Evolutionary conservation across 352 stramenopile genomes (phyloP).

Genomic region (Globisporangium cederbergense): DNA sequence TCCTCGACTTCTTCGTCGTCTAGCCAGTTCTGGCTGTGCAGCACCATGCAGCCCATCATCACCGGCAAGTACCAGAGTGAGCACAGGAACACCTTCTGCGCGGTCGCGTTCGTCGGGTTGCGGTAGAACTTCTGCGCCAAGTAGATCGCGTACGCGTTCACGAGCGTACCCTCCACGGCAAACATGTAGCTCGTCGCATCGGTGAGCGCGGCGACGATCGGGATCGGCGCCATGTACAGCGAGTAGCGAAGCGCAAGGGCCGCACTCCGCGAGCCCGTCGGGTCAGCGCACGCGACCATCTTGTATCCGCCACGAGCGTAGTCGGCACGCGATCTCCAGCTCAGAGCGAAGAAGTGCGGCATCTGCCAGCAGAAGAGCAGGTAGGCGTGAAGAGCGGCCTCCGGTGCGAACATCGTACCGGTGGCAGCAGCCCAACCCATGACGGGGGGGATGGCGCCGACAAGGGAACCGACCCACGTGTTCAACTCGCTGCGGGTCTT

Average conservation of each 20-base stretch:
- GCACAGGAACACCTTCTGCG: constrained; percentile 96
- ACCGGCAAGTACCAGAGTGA: constrained; percentile 98
- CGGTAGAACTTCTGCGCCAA: constrained; percentile 93
- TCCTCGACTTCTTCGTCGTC: constrained; percentile 62
- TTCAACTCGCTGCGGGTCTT: constrained; percentile 97
- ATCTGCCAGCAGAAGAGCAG: constrained; percentile 99
- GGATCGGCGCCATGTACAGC: constrained; percentile 92
- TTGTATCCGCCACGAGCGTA: constrained; percentile 91
- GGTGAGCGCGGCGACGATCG: constrained; percentile 87
- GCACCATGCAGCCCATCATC: constrained; percentile 96
- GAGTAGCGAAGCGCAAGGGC: constrained; percentile 93
- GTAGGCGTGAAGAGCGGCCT: constrained; percentile 74
- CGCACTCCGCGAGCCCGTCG: constrained; percentile 90
- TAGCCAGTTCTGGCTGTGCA: constrained; percentile 94
- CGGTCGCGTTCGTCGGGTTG: constrained; percentile 93
- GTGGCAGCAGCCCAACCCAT: constrained; percentile 98
- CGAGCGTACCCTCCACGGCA: constrained; percentile 92
- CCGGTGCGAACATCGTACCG: constrained; percentile 65
- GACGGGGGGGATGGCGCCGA: constrained; percentile 97
- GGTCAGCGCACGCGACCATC: constrained; percentile 94
- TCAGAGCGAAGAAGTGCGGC: constrained; percentile 99
- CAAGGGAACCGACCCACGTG: constrained; percentile 97
- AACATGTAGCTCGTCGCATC: constrained; percentile 99
- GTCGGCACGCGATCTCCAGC: constrained; percentile 94
- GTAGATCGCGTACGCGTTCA: constrained; percentile 96